Base-by-base conservation (phyloP, 1,139 yeast genomes). In the Entelexis sorbosivorans region DNA sequence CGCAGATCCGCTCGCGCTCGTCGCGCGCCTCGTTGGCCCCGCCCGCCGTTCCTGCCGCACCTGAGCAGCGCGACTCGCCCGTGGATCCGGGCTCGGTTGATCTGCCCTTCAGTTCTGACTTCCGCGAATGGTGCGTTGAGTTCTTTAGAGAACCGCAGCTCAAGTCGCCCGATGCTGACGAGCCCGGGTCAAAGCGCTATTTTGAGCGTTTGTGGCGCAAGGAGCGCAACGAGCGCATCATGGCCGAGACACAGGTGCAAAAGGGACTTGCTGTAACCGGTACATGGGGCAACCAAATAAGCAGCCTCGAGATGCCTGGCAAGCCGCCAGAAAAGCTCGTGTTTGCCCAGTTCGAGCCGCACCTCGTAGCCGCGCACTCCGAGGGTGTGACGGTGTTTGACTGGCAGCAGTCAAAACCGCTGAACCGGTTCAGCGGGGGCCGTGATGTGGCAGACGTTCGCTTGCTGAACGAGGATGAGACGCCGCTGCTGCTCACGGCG, bases 101-200 rank as follows among this genome's bases (percentile, higher is more conserved):
- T 8, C 51, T 70, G 46, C 89, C 95, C 0, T 67, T 81, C 24
- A 73, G 74, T 16, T 82, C 94, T 20, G 81, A 82, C 4, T 89
- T 91, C 63, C 81, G 89, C 59, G 95, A 86, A 52, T 91, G 88
- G 71, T 79, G 91, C 61, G 73, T 85, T 57, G 98, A 91, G 64
- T 89, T 88, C 63, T 91, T 89, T 69, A 96, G 89, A 63, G 97
- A 89, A 63, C 97, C 99, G 0, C 97, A 91, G 64, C 84, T 91
- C 83, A 80, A 87, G 17, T 81, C 79, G 57, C 77, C 79, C 53
- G 97, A 91, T 61, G 72, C 80, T 19, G 97, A 91, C 60, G 96
- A 89, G 63, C 95, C 96, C 0, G 98, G 97, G 0, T 85, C 95
- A 52, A 79, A 82, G 56, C 91, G 87, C 57, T 86, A 87, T 61